Conservation (phyloP, 805 yeast genomes). For the Spathaspora sp. region DNA sequence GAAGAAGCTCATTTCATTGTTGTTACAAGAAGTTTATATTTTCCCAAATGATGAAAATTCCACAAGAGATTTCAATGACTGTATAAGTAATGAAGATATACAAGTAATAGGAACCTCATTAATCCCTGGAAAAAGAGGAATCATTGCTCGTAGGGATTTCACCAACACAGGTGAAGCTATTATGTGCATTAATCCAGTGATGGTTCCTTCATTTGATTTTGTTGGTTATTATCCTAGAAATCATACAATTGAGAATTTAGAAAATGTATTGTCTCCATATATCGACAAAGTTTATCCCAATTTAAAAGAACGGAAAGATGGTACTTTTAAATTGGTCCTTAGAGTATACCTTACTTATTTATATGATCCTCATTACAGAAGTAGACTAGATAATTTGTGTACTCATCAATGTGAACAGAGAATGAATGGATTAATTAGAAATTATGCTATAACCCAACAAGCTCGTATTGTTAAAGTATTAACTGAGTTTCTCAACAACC, state of each 20-base stretch:
- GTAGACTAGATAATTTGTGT: conserved; percentile 5
- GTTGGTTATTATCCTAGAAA: background rate
- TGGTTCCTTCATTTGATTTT: background rate
- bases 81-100: conserved; percentile 3
- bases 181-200: background rate
- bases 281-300: background rate
- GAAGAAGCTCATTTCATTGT: background rate
- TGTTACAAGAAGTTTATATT: conserved; percentile 1
- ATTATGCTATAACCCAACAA: background rate
- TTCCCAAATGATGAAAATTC: conserved; percentile 7
- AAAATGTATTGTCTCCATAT: background rate
- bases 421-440: background rate
- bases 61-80: conserved; percentile 5
- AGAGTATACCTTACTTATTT: conserved; percentile 2
- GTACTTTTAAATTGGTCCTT: background rate
- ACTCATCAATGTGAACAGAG: conserved; percentile 5
- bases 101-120: conserved; percentile 2
- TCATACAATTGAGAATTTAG: background rate
- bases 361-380: background rate
- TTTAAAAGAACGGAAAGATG: background rate
- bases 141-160: background rate
- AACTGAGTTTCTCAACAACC: background rate
- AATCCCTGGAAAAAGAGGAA: conserved; percentile 4
- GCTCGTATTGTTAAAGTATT: background rate
- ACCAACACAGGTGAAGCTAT: background rate